phyloP scores from a whole-genome alignment of 2,329 filamentous ascomycete species.

The Chrysoporthe austroafricana region DNA sequence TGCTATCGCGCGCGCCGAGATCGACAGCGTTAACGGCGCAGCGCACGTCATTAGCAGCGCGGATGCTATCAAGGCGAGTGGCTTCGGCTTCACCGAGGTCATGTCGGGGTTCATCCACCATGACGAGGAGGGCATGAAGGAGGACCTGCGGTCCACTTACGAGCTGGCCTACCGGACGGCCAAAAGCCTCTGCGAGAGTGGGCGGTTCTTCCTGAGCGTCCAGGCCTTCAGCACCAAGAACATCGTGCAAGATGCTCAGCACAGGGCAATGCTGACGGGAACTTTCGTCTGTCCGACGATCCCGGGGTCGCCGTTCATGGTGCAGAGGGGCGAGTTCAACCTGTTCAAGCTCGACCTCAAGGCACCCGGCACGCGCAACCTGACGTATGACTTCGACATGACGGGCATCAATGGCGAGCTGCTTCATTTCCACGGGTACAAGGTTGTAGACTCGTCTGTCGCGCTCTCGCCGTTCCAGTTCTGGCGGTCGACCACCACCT shows the following conservation, averaged over 20 bases:
- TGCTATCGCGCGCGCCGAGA: slow-evolving; percentile 30
- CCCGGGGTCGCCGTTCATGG: slow-evolving; percentile 62
- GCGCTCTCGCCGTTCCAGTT: slow-evolving; percentile 60
- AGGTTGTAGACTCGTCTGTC: slow-evolving; percentile 63
- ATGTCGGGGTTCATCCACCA: slow-evolving; percentile 68
- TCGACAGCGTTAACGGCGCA: slow-evolving; percentile 43
- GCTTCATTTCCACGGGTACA: slow-evolving; percentile 65
- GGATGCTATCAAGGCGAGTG: slow-evolving; percentile 48
- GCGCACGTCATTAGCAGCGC: slow-evolving; percentile 47
- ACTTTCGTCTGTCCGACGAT: slow-evolving; percentile 61
- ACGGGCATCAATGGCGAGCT: slow-evolving; percentile 54
- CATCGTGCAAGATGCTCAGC: slow-evolving; percentile 51
- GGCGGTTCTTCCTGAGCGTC: slow-evolving; percentile 62
- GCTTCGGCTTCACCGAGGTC: slow-evolving; percentile 66
- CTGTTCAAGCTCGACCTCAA: slow-evolving; percentile 58
- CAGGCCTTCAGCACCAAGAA: slow-evolving; percentile 57
- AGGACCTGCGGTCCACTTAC: slow-evolving; percentile 56
- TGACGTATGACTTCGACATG: slow-evolving; percentile 67
- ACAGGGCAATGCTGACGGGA: slow-evolving; percentile 59
- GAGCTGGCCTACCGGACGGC: slow-evolving; percentile 56
- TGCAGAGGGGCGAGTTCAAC: slow-evolving; percentile 60
- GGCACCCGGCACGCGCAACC: slow-evolving; percentile 59
- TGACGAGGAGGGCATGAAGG: slow-evolving; percentile 43
- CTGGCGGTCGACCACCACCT: slow-evolving; percentile 64
- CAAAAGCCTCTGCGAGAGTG: slow-evolving; percentile 57